Evolutionary conservation across 768 basidiomycete species (phyloP), one percentile per base, ranked within the genome.

Genomic region (Glaciozyma martinii): DNA sequence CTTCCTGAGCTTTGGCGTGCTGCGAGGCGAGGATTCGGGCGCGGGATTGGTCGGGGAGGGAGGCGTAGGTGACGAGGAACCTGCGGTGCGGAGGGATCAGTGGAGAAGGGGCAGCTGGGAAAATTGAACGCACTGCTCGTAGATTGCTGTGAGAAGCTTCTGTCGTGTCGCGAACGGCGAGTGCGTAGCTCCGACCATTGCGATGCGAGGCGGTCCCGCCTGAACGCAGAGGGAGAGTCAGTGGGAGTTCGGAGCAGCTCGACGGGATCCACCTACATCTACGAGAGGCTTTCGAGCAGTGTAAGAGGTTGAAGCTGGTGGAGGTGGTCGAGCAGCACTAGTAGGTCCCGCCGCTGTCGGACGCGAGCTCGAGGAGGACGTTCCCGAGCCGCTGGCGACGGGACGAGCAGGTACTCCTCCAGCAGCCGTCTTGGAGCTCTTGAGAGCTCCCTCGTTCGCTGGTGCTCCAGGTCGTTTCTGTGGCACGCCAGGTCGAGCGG

Each of bases 1-100:
- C 82, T 73, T 94, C 91, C 72, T 94, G 90, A 56, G 78, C 82
- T 15, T 90, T 80, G 5, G 91, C 85, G 77, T 94, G 87, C 60
- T 89, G 85, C 0, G 85, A 78, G 0, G 89, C 87, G 25, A 92
- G 75, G n/a, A n/a, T 66, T 56, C 8, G 59, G 62, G 21, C 53
- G 56, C 19, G 65, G 50, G 16, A 53, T 49, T 27, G 65, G 59
- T 27, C 56, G 52, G 49, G 65, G 27, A 66, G 61, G 32, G 63
- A 57, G 7, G 67, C 49, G 59, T 72, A 72, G 42, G 57, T 25
- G 3, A 63, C 50, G 65, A 67, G 62, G 50, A 72, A 69, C 23
- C 68, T 68, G 65, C 13, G 37, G 18, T 3, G 42, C 2, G 32
- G 10, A 0, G 27, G 18, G 15, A 19, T 10, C 10, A 15, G 29